Percentiles rank a stretch among this genome's conserved stretches.
These are phyloP conservation scores for Monosporascus sp. DNA, from an alignment of 2,329 filamentous ascomycete species.

Conservation along the genomic window DNA sequence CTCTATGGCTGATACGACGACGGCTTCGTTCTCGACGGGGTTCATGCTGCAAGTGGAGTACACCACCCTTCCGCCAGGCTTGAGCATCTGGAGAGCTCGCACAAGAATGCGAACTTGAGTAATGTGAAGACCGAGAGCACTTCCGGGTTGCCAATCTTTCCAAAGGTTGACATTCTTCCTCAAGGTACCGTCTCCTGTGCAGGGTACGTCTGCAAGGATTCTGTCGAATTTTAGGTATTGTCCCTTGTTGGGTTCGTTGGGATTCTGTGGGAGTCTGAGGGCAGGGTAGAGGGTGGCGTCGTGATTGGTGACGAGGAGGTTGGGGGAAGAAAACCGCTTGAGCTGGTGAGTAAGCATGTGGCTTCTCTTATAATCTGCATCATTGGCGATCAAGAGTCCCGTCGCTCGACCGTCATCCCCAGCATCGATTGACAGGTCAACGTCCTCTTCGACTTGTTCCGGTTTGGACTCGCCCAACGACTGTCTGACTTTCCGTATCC, in stretches of 20 bases:
- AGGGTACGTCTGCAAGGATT: slow-evolving; percentile 93
- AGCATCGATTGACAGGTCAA: slow-evolving; percentile 49
- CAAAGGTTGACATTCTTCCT: slow-evolving; percentile 92
- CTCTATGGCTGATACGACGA: slow-evolving; percentile 82
- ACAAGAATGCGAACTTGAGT: slow-evolving; percentile 89
- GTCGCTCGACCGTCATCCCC: slow-evolving; percentile 82
- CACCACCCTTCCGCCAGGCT: slow-evolving; percentile 88
- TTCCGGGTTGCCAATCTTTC: slow-evolving; percentile 90
- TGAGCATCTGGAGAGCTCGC: slow-evolving; percentile 90
- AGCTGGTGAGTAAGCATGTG: slow-evolving; percentile 98
- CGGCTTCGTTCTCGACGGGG: slow-evolving; percentile 93
- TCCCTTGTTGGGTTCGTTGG: slow-evolving; percentile 49
- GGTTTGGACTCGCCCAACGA: slow-evolving; percentile 40
- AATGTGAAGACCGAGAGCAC: slow-evolving; percentile 78
- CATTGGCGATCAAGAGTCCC: slow-evolving; percentile 89
- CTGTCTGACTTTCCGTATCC: slow-evolving; percentile 67
- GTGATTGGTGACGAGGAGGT: slow-evolving; percentile 95
- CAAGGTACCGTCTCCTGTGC: slow-evolving; percentile 89
- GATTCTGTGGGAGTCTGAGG: slow-evolving; percentile 68
- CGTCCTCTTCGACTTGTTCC: slow-evolving; percentile 46
- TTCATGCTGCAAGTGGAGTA: slow-evolving; percentile 99
- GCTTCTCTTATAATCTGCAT: slow-evolving; percentile 91
- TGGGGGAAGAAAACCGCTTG: slow-evolving; percentile 93
- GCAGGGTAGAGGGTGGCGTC: slow-evolving; percentile 95
- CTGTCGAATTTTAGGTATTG: slow-evolving; percentile 94